Evolutionary conservation across 257 asterid genomes (phyloP).

Genomic region (Penstemon eatonii): DNA sequence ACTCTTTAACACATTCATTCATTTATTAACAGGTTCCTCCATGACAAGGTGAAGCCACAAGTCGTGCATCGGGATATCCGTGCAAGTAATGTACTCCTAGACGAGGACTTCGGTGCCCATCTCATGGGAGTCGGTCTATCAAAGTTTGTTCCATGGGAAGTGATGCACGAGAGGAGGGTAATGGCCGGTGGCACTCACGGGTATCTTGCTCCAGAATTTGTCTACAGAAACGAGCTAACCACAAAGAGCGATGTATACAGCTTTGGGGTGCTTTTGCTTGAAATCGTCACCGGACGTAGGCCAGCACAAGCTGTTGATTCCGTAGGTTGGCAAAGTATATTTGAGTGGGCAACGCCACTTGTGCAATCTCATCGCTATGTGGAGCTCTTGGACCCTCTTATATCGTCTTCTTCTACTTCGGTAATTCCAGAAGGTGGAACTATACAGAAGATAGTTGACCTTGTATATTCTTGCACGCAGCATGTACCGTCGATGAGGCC

Average conservation of each 20-base stretch:
- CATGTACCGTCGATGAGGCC: conserved; percentile 99
- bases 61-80: conserved; percentile 96
- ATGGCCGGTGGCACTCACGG: conserved; percentile 99
- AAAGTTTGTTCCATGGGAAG: conserved; percentile 94
- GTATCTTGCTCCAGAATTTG: conserved; percentile 96
- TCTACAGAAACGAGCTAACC: conserved; percentile 89
- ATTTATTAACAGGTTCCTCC: conserved; percentile 67
- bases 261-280: conserved; percentile 94
- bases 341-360: conserved; percentile 98
- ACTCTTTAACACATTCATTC: background rate
- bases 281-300: conserved; percentile 84
- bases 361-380: conserved; percentile 84
- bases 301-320: conserved; percentile 98
- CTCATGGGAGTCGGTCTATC: conserved; percentile 97
- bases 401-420: conserved; percentile 69
- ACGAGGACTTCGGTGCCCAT: conserved; percentile 93
- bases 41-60: conserved; percentile 98
- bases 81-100: conserved; percentile 90
- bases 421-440: conserved; percentile 77
- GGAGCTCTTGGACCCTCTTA: conserved; percentile 85
- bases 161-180: conserved; percentile 93
- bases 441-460: conserved; percentile 89
- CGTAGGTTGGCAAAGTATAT: conserved; percentile 96
- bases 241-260: conserved; percentile 99
- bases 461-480: conserved; percentile 95